Evolutionary conservation across 805 yeast species (phyloP).

Genomic region (Suhomyces sp.): DNA sequence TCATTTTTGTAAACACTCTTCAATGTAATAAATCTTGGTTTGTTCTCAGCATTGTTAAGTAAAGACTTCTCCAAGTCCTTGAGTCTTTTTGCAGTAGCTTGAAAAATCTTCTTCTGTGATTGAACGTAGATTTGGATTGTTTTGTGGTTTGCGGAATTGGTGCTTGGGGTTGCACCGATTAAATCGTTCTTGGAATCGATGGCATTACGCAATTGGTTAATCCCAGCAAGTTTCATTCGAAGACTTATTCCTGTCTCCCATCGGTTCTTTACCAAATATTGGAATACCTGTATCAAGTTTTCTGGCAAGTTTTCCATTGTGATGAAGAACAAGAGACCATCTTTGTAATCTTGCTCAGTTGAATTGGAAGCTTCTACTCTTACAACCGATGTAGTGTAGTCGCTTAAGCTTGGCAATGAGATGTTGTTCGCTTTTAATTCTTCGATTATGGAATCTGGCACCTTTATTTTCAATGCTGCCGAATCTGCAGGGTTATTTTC

Average conservation of each 20-base stretch:
- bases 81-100: conserved; percentile 43
- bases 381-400: conserved; percentile 40
- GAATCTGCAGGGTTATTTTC: conserved; percentile 57
- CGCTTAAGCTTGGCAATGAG: conserved; percentile 32
- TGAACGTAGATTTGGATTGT: conserved; percentile 46
- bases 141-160: conserved; percentile 8
- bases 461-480: conserved; percentile 58
- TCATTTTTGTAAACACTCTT: conserved; percentile 60
- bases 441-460: conserved; percentile 36
- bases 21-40: conserved; percentile 50
- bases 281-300: conserved; percentile 52
- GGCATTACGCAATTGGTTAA: conserved; percentile 52
- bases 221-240: conserved; percentile 62
- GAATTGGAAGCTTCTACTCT: background rate
- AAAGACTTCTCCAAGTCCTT: conserved; percentile 46
- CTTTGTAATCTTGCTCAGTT: conserved; percentile 14
- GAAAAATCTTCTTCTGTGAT: conserved; percentile 50
- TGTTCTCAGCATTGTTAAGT: conserved; percentile 38
- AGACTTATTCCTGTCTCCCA: conserved; percentile 49
- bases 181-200: conserved; percentile 47
- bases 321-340: conserved; percentile 41
- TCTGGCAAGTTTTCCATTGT: conserved; percentile 38
- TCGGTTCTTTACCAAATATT: conserved; percentile 47
- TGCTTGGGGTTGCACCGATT: conserved; percentile 17
- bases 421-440: conserved; percentile 38